A percentile compares a stretch with the other conserved stretches of the same genome.
Conservation (phyloP, 495 filamentous ascomycete genomes). For the Lasiosphaeria hispida region DNA sequence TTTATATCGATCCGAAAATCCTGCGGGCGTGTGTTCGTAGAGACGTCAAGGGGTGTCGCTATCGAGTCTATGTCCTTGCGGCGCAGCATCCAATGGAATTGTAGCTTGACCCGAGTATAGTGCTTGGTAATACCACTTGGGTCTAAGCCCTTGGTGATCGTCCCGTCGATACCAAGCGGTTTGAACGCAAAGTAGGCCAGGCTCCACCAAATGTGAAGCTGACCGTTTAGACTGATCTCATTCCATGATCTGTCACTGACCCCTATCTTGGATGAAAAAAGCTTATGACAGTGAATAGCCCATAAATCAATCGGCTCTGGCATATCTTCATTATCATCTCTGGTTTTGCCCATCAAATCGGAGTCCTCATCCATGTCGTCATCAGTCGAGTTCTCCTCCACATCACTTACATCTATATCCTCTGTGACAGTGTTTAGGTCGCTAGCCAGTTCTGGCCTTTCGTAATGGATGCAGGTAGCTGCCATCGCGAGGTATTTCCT, state of each 20-base stretch:
- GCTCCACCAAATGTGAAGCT: slow-evolving; percentile 5
- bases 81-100: slow-evolving; percentile 3
- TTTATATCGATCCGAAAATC: not conserved
- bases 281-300: not conserved
- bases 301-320: not conserved
- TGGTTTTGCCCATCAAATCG: not conserved
- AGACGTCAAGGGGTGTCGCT: not conserved
- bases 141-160: slow-evolving; percentile 2
- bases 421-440: not conserved
- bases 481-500: not conserved
- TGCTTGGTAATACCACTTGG: not conserved
- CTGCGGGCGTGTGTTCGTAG: not conserved
- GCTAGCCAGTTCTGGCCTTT: slow-evolving; percentile 2
- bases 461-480: not conserved
- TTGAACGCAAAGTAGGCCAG: slow-evolving; percentile 1
- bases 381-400: not conserved
- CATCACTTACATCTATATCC: not conserved
- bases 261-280: not conserved
- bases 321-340: not conserved
- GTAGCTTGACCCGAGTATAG: slow-evolving; percentile 6
- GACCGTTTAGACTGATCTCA: not conserved
- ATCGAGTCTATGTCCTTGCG: not conserved
- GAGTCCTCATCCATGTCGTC: not conserved
- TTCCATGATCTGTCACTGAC: slow-evolving; percentile 1
- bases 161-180: slow-evolving; percentile 2